Evolutionary conservation across 2,329 filamentous ascomycete genomes (phyloP).

Genomic region (Passalora sequoiae): DNA sequence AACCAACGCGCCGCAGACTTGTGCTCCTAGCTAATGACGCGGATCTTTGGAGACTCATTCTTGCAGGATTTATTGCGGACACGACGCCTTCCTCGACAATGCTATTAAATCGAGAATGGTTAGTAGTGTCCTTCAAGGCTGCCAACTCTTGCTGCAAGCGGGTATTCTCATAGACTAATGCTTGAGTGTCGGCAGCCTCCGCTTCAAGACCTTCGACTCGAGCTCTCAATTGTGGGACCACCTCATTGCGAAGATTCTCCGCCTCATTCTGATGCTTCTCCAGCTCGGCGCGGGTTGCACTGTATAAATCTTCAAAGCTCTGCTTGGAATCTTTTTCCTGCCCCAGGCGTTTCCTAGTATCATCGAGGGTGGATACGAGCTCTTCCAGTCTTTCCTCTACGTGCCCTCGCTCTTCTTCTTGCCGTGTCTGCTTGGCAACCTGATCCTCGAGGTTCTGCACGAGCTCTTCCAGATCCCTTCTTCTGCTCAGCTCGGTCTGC

Average conservation of each 20-base stretch:
- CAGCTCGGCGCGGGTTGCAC: slow-evolving; percentile 76
- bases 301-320: slow-evolving; percentile 88
- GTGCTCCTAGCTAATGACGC: slow-evolving; percentile 56
- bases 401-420: slow-evolving; percentile 31
- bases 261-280: slow-evolving; percentile 79
- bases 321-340: slow-evolving; percentile 85
- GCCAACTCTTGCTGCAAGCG: slow-evolving; percentile 85
- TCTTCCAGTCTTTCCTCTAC: slow-evolving; percentile 63
- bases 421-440: slow-evolving; percentile 55
- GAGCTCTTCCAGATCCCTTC: slow-evolving; percentile 74
- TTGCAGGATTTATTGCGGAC: slow-evolving; percentile 22
- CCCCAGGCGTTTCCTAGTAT: slow-evolving; percentile 70
- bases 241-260: slow-evolving; percentile 84
- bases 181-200: slow-evolving; percentile 66
- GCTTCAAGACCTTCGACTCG: slow-evolving; percentile 73
- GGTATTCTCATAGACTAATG: slow-evolving; percentile 70
- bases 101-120: slow-evolving; percentile 48
- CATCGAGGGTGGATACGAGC: slow-evolving; percentile 74
- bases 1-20: slow-evolving; percentile 33
- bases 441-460: slow-evolving; percentile 77
- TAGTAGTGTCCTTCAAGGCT: slow-evolving; percentile 52
- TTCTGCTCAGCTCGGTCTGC: slow-evolving; percentile 74
- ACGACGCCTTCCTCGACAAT: slow-evolving; percentile 56
- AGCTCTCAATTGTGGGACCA: slow-evolving; percentile 72
- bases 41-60: slow-evolving; percentile 42